phyloP scores from a whole-genome alignment of 345 rosid genomes.

The Rhizophora mangle region DNA sequence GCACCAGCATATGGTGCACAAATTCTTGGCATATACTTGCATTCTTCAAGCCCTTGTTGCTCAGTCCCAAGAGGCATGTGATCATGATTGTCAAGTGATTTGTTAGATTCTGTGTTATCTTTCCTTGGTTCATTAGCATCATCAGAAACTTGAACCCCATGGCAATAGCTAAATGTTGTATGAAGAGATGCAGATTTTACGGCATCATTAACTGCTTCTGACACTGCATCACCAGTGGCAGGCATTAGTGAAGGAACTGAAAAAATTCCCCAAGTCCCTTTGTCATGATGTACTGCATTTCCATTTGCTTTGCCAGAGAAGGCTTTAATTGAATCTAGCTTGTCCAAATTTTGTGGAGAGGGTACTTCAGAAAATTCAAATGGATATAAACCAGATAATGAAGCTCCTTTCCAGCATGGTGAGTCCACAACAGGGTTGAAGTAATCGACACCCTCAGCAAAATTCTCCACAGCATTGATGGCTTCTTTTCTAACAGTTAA shows the following conservation, averaged over 20 bases:
- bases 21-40: conserved; percentile 24
- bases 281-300: conserved; percentile 13
- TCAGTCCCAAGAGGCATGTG: conserved; percentile 19
- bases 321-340: conserved; percentile 24
- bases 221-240: conserved; percentile 9
- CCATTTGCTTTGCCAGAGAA: conserved; percentile 27
- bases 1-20: background rate
- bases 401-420: conserved; percentile 58
- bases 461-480: conserved; percentile 30
- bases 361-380: conserved; percentile 29
- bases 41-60: conserved; percentile 27
- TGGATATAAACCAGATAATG: conserved; percentile 31
- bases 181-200: conserved; percentile 19
- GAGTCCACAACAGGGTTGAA: conserved; percentile 45
- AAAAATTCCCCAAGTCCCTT: conserved; percentile 14
- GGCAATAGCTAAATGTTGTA: conserved; percentile 16
- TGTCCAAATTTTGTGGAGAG: conserved; percentile 28
- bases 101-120: conserved; percentile 17
- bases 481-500: conserved; percentile 30
- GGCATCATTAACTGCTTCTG: conserved; percentile 23
- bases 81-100: conserved; percentile 26
- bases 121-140: conserved; percentile 20
- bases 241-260: conserved; percentile 20
- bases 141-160: conserved; percentile 22
- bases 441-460: conserved; percentile 42